Conservation (phyloP, 1,284 basidiomycete genomes). For the Butyriboletus appendiculatus region DNA sequence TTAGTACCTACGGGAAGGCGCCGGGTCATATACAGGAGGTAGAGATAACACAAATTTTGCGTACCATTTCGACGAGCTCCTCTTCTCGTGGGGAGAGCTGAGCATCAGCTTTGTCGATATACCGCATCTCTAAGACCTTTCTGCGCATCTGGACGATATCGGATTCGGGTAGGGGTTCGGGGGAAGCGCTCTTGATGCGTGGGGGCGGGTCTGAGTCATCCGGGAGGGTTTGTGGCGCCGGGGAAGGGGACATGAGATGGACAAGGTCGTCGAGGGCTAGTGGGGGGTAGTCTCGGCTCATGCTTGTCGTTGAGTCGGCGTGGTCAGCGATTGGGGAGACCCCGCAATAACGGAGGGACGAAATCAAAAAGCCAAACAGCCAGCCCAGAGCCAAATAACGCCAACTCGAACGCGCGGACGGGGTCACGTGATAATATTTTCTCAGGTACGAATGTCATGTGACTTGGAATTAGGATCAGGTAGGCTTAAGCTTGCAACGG, state of each 20-base stretch:
- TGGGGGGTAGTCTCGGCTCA: slow-evolving; percentile 35
- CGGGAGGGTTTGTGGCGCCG: slow-evolving; percentile 27
- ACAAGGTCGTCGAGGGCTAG: slow-evolving; percentile 45
- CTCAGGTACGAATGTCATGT: slow-evolving; percentile 23
- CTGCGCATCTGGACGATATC: slow-evolving; percentile 29
- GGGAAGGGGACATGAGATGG: slow-evolving; percentile 42
- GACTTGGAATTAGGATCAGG: slow-evolving; percentile 4
- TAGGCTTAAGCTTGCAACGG: too few relatives aligned
- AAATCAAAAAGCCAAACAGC: slow-evolving; percentile 37
- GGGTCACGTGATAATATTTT: slow-evolving; percentile 30
- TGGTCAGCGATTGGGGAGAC: slow-evolving; percentile 1
- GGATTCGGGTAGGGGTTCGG: slow-evolving; percentile 24
- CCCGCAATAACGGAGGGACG: slow-evolving; percentile 9
- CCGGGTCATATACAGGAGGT: slow-evolving; percentile 4
- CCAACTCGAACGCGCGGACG: slow-evolving; percentile 34
- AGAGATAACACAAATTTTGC: slow-evolving; percentile 19
- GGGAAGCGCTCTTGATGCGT: slow-evolving; percentile 20
- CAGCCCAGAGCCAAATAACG: slow-evolving; percentile 27
- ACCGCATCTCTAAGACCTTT: slow-evolving; percentile 19
- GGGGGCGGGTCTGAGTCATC: slow-evolving; percentile 23
- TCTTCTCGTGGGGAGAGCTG: slow-evolving; percentile 42
- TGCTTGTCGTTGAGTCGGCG: slow-evolving; percentile 8
- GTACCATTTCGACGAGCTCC: slow-evolving; percentile 62
- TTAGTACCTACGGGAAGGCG: slow-evolving; percentile 45
- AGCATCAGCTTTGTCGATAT: not conserved